Base-by-base conservation (phyloP, 129 eudicot genomes). In the Solidago caesia region DNA sequence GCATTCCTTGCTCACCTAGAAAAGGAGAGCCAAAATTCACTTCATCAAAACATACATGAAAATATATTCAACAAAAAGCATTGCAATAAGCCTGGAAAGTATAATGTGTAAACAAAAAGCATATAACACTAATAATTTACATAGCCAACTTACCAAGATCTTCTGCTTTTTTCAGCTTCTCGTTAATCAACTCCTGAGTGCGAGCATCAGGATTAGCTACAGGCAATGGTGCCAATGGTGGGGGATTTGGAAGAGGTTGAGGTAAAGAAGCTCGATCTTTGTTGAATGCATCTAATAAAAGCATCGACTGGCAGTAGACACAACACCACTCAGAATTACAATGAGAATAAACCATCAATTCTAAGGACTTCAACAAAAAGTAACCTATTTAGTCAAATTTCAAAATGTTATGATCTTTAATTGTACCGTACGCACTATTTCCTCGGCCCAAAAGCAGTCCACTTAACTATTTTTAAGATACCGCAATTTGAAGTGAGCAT, bases 201-300 rank as follows among this genome's bases (percentile, higher is more conserved):
- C 89, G 91, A 69, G 97, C 85, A 88, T 94, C 97, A 45, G 98
- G 92, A 76, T 81, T 82, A 84, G 82, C 77, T 47, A 87, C 88
- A 51, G 97, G 92, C 75, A 85, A 62, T 12, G 97, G 85, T 25
- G 96, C 91, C 85, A 86, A 70, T 78, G 83, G 81, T 16, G 96
- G 89, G 71, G 98, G 83, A 73, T 86, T 88, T 44, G 91, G 86
- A 70, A 94, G 87, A 48, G 98, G 97, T 77, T 88, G 95, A 49
- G 98, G 98, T 74, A 94, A 80, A 68, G 98, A 88, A 58, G 97
- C 98, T 78, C 98, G 87, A 77, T 94, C 98, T 82, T 86, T 94
- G 84, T 94, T 94, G 77, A 94, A 94, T 13, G 98, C 98, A 44
- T 94, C 98, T 77, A 94, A 75, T 69, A 94, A 86, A 64, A 94